Base-by-base conservation (phyloP, 148 eudicot species). In the Rhododendron kiyosumense region DNA sequence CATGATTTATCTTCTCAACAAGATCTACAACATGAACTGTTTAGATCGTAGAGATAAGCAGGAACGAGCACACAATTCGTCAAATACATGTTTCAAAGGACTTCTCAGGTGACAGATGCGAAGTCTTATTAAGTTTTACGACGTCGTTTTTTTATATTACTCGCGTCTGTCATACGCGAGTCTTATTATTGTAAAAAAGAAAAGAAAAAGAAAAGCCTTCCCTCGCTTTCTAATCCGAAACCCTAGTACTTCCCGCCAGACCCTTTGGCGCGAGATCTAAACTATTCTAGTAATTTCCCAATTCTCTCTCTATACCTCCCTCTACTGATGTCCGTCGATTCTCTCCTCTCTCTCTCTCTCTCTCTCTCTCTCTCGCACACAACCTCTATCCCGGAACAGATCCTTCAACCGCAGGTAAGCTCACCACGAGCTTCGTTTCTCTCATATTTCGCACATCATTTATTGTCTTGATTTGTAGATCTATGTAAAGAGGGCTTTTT, bases 171-270 rank as follows among this genome's bases (percentile, higher is more conserved):
- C 45, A 41, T 0, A 41, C 6, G 45, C 45, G 45, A 41, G 45
- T 41, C 45, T 41, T 41, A 41, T 5, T 41, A 41, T 41, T 41
- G 1, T 41, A 41, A 36, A 36, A 36, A 36, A 2, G 2, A 36
- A 36, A 36, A 41, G 5, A 5, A 6, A 5, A 41, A 0, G 0
- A 45, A 45, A 43, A 43, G 51, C 10, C 12, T 79, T 13, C 82
- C 82, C 59, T 54, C 28, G 28, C 32, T 26, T n/a, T 26, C 15
- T 24, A 48, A 48, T 11, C 51, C 34, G 26, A 48, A 79, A 48
- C 82, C 82, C 82, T 46, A 81, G 41, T 6, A 41, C 45, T 51
- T 80, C 84, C 84, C 84, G 84, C 84, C 84, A 81, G 57, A 81
- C 28, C 83, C 61, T 54, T 57, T 36, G 84, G 84, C 84, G 71